Percentiles rank a stretch among this genome's conserved stretches.
phyloP scores from a whole-genome alignment of 352 stramenopile species.

The Globisporangium alternatum region DNA sequence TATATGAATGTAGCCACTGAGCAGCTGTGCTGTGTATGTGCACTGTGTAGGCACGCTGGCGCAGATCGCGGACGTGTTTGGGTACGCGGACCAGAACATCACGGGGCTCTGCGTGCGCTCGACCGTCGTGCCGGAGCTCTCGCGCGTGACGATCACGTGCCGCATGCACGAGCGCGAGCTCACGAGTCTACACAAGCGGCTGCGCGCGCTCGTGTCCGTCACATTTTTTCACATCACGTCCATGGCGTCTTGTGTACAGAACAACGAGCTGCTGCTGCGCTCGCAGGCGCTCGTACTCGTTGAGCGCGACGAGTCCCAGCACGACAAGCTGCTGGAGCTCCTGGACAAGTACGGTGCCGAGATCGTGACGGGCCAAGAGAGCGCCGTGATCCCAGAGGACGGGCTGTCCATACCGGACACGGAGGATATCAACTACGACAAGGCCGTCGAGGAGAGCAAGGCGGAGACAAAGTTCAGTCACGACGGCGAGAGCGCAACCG shows the following conservation, averaged over 20 bases:
- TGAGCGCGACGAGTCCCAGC: slow-evolving; percentile 16
- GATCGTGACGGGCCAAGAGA: slow-evolving; percentile 30
- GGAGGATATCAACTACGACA: slow-evolving; percentile 23
- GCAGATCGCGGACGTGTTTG: slow-evolving; percentile 69
- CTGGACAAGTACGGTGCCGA: slow-evolving; percentile 40
- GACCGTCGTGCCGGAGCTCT: slow-evolving; percentile 72
- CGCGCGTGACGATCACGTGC: slow-evolving; percentile 72
- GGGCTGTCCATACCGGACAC: slow-evolving; percentile 21
- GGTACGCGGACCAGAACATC: slow-evolving; percentile 71
- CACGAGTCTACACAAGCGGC: slow-evolving; percentile 48
- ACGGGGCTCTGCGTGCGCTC: slow-evolving; percentile 66
- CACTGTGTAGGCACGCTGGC: slow-evolving; percentile 43
- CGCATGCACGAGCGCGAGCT: slow-evolving; percentile 51
- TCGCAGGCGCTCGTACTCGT: slow-evolving; percentile 59
- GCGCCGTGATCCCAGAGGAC: slow-evolving; percentile 28
- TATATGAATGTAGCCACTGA: not conserved
- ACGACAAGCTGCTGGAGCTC: slow-evolving; percentile 22
- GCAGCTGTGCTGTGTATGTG: not conserved
- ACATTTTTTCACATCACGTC: slow-evolving; percentile 82
- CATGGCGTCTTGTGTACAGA: slow-evolving; percentile 55
- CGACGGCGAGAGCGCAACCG: not conserved
- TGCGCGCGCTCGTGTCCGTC: slow-evolving; percentile 59
- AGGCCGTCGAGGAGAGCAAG: slow-evolving; percentile 10
- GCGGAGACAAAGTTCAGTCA: not conserved
- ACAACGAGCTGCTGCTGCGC: slow-evolving; percentile 60